Percentiles rank a stretch among this genome's conserved stretches.
phyloP scores from a whole-genome alignment of 2,329 filamentous ascomycete genomes.

The Pleomassaria siparia region DNA sequence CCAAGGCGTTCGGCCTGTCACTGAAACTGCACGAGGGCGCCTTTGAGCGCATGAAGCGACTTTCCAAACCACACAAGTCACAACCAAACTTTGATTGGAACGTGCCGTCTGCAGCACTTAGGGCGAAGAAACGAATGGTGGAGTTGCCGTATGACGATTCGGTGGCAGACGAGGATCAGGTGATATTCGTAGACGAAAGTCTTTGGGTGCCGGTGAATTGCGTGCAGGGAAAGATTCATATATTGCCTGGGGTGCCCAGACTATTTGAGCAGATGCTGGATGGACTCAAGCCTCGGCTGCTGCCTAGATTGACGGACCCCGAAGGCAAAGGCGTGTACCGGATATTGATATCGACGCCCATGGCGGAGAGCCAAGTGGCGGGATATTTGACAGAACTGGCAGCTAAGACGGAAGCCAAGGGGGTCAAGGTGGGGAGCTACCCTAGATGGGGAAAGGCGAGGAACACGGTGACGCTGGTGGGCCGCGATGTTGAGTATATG shows the following conservation, averaged over 20 bases:
- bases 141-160: conserved; percentile 75
- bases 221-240: conserved; percentile 91
- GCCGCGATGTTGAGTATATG: conserved; percentile 72
- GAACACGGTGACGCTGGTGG: conserved; percentile 90
- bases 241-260: conserved; percentile 84
- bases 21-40: conserved; percentile 77
- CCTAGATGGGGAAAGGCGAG: conserved; percentile 84
- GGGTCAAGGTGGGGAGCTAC: conserved; percentile 94
- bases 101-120: conserved; percentile 72
- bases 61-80: conserved; percentile 72
- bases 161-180: conserved; percentile 68
- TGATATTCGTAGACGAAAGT: conserved; percentile 75
- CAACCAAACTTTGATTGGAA: conserved; percentile 84
- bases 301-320: conserved; percentile 73
- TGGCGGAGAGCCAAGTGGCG: conserved; percentile 84
- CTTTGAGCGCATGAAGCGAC: conserved; percentile 77
- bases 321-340: conserved; percentile 79
- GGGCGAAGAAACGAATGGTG: conserved; percentile 88
- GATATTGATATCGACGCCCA: conserved; percentile 81
- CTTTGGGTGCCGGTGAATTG: conserved; percentile 89
- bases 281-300: conserved; percentile 69
- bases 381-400: conserved; percentile 80
- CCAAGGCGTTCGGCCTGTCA: conserved; percentile 78
- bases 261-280: conserved; percentile 80
- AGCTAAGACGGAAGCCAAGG: conserved; percentile 68